phyloP scores from a whole-genome alignment of 2,329 filamentous ascomycete genomes.

The Penicillium vulpinum region DNA sequence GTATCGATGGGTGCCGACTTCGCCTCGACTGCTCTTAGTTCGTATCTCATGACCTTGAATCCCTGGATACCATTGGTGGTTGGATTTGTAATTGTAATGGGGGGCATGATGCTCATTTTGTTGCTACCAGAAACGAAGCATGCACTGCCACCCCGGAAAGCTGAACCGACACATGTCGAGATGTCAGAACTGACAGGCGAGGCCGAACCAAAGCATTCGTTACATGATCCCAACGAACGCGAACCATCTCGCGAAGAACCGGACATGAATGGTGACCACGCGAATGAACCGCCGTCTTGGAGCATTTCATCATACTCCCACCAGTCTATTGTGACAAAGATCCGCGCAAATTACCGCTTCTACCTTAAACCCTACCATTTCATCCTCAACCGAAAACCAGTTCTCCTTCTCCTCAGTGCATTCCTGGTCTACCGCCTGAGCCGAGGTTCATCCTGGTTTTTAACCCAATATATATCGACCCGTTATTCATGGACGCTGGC shows the following conservation, averaged over 20 bases:
- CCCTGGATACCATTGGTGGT: constrained; percentile 44
- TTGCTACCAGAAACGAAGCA: constrained; percentile 44
- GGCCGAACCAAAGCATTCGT: constrained; percentile 16
- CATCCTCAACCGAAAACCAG: constrained; percentile 42
- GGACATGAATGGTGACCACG: constrained; percentile 15
- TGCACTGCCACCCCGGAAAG: constrained; percentile 18
- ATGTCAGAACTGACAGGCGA: constrained; percentile 29
- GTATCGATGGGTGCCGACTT: constrained; percentile 44
- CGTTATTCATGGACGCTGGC: constrained; percentile 52
- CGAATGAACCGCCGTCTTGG: constrained; percentile 18
- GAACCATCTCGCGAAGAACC: constrained; percentile 20
- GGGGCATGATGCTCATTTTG: constrained; percentile 35
- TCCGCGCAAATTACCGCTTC: constrained; percentile 26
- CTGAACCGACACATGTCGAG: constrained; percentile 27
- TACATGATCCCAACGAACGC: constrained; percentile 4
- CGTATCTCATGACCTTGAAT: constrained; percentile 43
- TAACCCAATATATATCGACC: constrained; percentile 56
- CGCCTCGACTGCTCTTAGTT: constrained; percentile 40
- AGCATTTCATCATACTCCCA: constrained; percentile 14
- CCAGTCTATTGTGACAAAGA: constrained; percentile 16
- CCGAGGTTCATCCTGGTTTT: constrained; percentile 48
- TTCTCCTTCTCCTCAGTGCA: constrained; percentile 46
- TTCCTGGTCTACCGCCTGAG: constrained; percentile 53
- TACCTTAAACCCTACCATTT: constrained; percentile 42
- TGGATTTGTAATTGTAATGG: constrained; percentile 36